These are phyloP conservation scores for Gossypioides kirkii DNA, from an alignment of 345 rosid genomes.

Conservation along the genomic window DNA sequence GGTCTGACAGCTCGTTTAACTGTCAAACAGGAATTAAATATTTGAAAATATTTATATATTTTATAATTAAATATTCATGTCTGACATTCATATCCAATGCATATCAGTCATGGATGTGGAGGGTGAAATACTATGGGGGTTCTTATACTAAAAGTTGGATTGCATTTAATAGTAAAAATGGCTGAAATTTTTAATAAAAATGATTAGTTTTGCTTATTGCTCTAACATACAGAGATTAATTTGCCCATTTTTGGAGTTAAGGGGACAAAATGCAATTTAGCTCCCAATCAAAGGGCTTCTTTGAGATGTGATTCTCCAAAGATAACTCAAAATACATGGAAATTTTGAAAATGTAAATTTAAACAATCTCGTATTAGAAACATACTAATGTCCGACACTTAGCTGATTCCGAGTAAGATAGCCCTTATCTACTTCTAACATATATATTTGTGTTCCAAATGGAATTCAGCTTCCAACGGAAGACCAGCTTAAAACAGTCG, in stretches of 20 bases:
- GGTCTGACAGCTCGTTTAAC: no score
- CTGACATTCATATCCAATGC: no score
- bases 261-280: no score
- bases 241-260: no score
- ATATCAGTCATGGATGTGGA: neutral
- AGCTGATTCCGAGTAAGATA: neutral
- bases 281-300: no score
- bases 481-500: conserved; percentile 82
- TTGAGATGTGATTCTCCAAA: neutral
- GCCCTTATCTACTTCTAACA: neutral
- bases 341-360: neutral
- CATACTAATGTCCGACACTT: neutral
- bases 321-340: neutral
- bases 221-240: no score
- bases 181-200: no score
- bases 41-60: neutral
- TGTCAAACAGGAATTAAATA: neutral
- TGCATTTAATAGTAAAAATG: no score
- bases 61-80: no score
- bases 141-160: no score
- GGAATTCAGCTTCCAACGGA: conserved; percentile 69
- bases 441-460: conserved; percentile 6
- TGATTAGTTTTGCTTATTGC: no score
- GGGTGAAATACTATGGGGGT: no score
- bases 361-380: neutral